Evolutionary conservation across 139 green algal species (phyloP).

Genomic region (Chlamydomonas asymmetrica): DNA sequence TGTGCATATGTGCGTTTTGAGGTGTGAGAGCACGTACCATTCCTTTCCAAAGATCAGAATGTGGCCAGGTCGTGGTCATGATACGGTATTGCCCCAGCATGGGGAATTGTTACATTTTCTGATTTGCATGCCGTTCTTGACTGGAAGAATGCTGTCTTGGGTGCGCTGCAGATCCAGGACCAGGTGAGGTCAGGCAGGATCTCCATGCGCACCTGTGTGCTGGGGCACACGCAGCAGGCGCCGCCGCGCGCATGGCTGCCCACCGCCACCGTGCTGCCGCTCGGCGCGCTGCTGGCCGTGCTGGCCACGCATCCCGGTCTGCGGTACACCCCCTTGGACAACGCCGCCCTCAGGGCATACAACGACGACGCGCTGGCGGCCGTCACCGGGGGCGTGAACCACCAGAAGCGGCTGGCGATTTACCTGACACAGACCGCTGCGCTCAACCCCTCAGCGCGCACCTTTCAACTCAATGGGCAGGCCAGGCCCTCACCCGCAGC

Average conservation of each 20-base stretch:
- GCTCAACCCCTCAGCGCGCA: slow-evolving; percentile 5
- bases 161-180: no score
- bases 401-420: not conserved
- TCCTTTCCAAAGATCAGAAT: no score
- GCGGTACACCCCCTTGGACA: not conserved
- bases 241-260: not conserved
- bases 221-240: not conserved
- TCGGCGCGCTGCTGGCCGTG: slow-evolving; percentile 17
- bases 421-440: not conserved
- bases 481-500: not conserved
- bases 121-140: no score
- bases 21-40: not conserved
- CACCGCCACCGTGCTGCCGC: slow-evolving; percentile 21
- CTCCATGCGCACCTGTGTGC: slow-evolving; percentile 1
- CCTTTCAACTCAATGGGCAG: not conserved
- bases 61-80: no score
- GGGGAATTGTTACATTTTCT: no score
- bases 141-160: no score
- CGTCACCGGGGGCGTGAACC: not conserved
- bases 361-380: slow-evolving; percentile 14
- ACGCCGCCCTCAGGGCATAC: not conserved
- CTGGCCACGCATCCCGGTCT: not conserved
- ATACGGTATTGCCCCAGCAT: no score
- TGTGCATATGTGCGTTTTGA: not conserved
- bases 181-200: not conserved